phyloP scores from a whole-genome alignment of 306 rosid species.

The Mimosa pudica region DNA sequence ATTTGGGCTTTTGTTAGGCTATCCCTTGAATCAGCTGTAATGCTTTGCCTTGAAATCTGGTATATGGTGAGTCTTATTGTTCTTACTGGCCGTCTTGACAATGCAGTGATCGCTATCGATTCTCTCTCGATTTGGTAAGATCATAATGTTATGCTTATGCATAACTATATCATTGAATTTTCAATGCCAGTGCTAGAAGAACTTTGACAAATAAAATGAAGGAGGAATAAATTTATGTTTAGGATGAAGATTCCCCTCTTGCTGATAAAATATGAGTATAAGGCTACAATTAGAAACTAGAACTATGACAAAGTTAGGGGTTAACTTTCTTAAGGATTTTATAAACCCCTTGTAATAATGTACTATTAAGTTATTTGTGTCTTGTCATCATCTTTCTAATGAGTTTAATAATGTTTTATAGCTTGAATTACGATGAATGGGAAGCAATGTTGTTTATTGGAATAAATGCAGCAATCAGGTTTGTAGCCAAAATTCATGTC shows the following conservation, averaged over 20 bases:
- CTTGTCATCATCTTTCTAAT: conserved; percentile 27
- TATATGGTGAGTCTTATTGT: conserved; percentile 73
- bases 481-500: conserved; percentile 24
- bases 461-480: conserved; percentile 89
- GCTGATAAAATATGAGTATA: not conserved
- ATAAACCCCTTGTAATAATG: not conserved
- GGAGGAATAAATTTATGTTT: not conserved
- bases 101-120: conserved; percentile 75
- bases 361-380: conserved; percentile 20
- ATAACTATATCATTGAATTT: not conserved
- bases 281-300: not conserved
- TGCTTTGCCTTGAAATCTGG: conserved; percentile 96
- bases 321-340: not conserved
- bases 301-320: not conserved
- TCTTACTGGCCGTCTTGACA: conserved; percentile 75
- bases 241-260: not conserved
- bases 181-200: not conserved
- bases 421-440: conserved; percentile 78
- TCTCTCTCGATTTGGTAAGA: conserved; percentile 85
- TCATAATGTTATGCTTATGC: conserved; percentile 1
- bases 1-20: conserved; percentile 83
- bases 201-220: not conserved
- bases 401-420: conserved; percentile 39
- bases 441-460: conserved; percentile 89
- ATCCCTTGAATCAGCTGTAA: conserved; percentile 88